Evolutionary conservation across 192 early-diverging fungal genomes (phyloP), one percentile per base, ranked within the genome.

Genomic region (Jimgerdemannia flammicorona): DNA sequence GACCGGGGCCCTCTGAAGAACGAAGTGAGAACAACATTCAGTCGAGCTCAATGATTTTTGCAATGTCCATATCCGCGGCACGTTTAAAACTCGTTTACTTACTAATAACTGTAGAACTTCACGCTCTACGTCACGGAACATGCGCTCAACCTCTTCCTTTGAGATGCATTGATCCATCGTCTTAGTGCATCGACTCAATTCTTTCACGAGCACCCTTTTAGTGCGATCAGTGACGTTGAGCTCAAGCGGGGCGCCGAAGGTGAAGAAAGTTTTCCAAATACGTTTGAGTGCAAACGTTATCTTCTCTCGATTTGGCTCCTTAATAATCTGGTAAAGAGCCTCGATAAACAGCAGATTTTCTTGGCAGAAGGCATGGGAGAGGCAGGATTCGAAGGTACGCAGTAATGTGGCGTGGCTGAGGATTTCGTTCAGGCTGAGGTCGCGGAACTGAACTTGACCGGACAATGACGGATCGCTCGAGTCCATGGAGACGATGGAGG

Each of bases 311-410:
- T 79, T 68, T 11, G 54, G 64, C 65, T 82, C 77, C 40, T 74
- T 69, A 2, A 54, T 64, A 43, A 82, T 54, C 18, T 79, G 72
- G 3, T 71, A 66, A 44, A 82, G 44, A 17, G 77, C 77, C 72
- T 78, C 77, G 4, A 82, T 66, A 64, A 82, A 82, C 40, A 82
- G 42, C 7, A 82, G 64, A 43, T 78, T 73, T 71, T 82, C 77
- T 18, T 82, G 81, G 4, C 75, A 54, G 64, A 74, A 65, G 20
- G 69, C 63, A 40, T 42, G 49, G 43, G 72, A 49, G 39, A 81
- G 44, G 41, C 74, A 81, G 39, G 19, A n/a, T 40, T 77, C 76
- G 40, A 81, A 81, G 19, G 69, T 65, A 49, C 70, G 64, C 18
- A 81, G 49, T 19, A 69, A 43, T 3, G 64, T 40, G 64, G 80